Evolutionary conservation across 169 alveolate genomes (phyloP), one percentile per base, ranked within the genome.

Genomic region (Cardiosporidium cionae): DNA sequence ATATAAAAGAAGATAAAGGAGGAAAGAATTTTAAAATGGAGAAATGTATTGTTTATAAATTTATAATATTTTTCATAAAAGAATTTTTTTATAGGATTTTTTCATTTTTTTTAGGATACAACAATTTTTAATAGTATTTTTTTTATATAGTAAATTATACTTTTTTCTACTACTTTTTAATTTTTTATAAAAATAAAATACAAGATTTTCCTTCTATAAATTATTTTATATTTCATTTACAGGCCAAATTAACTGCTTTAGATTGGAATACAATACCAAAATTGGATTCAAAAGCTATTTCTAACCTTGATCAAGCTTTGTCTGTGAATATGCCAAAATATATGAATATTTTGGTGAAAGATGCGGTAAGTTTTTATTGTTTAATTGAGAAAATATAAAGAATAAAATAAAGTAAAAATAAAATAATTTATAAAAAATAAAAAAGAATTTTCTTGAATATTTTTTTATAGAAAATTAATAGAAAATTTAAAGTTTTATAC

Each of bases 331-430:
- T 82, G 28, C 87, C 87, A 25, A 74, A 77, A 53, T 75, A 78
- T 58, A 65, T 82, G 82, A 80, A 72, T 27, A 71, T 78, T 68
- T 68, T 82, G 7, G 85, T 85, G 44, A 71, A 75, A 33, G 87
- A 82, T 52, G 64, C 68, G 68, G 75, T 68, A 3, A 44, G 69
- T 25, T 28, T 68, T 32, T 75, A 69, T 3, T 35, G 37, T 7
- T 71, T 71, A 2, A n/a, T n/a, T n/a, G n/a, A n/a, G n/a, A n/a
- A n/a, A n/a, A n/a, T n/a, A n/a, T n/a, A n/a, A n/a, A n/a, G n/a
- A n/a, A n/a, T n/a, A n/a, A n/a, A n/a, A n/a, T n/a, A n/a, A n/a
- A n/a, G n/a, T n/a, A n/a, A n/a, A n/a, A n/a, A n/a, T n/a, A n/a
- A n/a, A n/a, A n/a, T n/a, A n/a, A n/a, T n/a, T n/a, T n/a, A n/a